Evolutionary conservation across 306 rosid genomes (phyloP).

Genomic region (Casuarina cunninghamiana): DNA sequence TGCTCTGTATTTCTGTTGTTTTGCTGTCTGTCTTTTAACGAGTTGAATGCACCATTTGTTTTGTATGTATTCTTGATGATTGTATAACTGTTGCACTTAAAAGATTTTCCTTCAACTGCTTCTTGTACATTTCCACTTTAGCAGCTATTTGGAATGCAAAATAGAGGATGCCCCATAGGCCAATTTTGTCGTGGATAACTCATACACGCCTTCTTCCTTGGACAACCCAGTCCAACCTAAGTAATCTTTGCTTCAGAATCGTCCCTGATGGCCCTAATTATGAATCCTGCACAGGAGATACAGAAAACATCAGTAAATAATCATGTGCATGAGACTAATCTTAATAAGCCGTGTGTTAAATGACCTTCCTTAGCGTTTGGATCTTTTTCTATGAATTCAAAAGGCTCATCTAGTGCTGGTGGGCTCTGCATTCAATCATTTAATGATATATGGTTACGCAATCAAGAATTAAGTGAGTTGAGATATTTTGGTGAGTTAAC

Average conservation of each 20-base stretch:
- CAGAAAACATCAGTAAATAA: background rate
- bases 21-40: background rate
- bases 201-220: too few relatives aligned
- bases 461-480: slow-evolving; percentile 19
- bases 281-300: background rate
- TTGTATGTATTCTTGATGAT: background rate
- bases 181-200: background rate
- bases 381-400: slow-evolving; percentile 52
- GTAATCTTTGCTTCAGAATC: background rate
- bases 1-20: background rate
- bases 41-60: background rate
- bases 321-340: background rate
- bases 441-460: background rate
- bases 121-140: background rate
- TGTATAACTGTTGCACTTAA: background rate
- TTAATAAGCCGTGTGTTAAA: background rate
- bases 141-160: background rate
- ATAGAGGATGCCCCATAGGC: background rate
- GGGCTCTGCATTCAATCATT: slow-evolving; percentile 59
- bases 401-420: slow-evolving; percentile 72
- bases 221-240: background rate
- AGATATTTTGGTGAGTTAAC: background rate
- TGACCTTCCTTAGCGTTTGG: slow-evolving; percentile 48
- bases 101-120: background rate
- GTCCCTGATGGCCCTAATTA: background rate